phyloP scores from a whole-genome alignment of 2,329 filamentous ascomycete species.

The Penicillium sp. region DNA sequence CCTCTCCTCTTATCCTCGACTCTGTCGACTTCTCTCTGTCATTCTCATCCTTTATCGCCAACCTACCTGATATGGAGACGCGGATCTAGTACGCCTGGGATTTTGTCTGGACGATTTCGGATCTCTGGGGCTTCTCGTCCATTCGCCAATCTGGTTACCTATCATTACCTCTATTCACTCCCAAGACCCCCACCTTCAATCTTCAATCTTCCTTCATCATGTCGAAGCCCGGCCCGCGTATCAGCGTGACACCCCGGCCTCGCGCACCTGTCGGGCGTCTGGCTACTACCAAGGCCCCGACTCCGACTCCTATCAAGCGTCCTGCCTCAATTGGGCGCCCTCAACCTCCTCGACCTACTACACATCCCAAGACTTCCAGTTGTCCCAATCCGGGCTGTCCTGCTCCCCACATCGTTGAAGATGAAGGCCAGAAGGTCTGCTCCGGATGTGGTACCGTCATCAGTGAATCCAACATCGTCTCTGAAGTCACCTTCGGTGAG shows the following conservation, averaged over 20 bases:
- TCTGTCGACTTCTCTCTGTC: background rate
- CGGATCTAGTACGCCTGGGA: background rate
- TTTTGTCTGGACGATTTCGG: background rate
- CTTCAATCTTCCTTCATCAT: slow-evolving; percentile 16
- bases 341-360: slow-evolving; percentile 30
- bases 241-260: slow-evolving; percentile 27
- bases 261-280: slow-evolving; percentile 34
- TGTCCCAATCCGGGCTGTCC: slow-evolving; percentile 46
- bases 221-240: slow-evolving; percentile 34
- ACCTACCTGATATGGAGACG: background rate
- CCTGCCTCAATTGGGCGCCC: slow-evolving; percentile 31
- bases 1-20: background rate
- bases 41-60: slow-evolving; percentile 1
- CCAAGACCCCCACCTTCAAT: background rate
- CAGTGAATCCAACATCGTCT: slow-evolving; percentile 81
- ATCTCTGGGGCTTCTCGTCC: background rate
- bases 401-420: slow-evolving; percentile 43
- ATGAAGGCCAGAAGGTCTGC: slow-evolving; percentile 57
- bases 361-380: slow-evolving; percentile 37
- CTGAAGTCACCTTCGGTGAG: slow-evolving; percentile 89
- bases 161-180: background rate
- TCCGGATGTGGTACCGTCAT: slow-evolving; percentile 78
- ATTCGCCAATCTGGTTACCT: background rate
- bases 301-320: slow-evolving; percentile 36
- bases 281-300: slow-evolving; percentile 38